Evolutionary conservation across 139 green algal species (phyloP).

Genomic region (Coccomyxa sp.): DNA sequence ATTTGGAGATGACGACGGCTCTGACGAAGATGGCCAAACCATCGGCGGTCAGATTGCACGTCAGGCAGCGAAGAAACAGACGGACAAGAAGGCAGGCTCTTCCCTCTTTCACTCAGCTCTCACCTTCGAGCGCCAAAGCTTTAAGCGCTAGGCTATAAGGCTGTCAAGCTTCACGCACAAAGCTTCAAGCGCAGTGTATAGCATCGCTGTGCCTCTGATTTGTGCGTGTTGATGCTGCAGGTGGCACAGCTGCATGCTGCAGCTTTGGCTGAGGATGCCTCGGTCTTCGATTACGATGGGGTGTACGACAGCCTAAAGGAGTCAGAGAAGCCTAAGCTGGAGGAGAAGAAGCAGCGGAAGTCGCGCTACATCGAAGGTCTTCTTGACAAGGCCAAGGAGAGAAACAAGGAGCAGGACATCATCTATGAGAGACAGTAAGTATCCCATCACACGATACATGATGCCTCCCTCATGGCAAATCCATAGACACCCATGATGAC

Average conservation of each 20-base stretch:
- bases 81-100: slow-evolving; percentile 33
- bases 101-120: neutral
- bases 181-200: neutral
- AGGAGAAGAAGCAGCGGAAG: slow-evolving; percentile 59
- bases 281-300: slow-evolving; percentile 91
- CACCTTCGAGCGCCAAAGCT: neutral
- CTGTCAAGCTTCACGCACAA: neutral
- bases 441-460: neutral
- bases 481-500: no score
- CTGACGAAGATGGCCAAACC: slow-evolving; percentile 50
- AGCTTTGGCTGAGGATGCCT: slow-evolving; percentile 83
- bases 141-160: neutral
- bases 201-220: neutral
- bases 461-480: neutral
- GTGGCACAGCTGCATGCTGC: slow-evolving; percentile 68
- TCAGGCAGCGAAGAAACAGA: slow-evolving; percentile 64
- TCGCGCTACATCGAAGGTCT: slow-evolving; percentile 75
- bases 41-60: slow-evolving; percentile 49
- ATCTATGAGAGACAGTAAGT: slow-evolving; percentile 59
- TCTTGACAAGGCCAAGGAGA: slow-evolving; percentile 75
- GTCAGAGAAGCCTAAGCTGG: slow-evolving; percentile 44
- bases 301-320: slow-evolving; percentile 84
- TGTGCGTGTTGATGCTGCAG: slow-evolving; percentile 27
- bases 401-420: slow-evolving; percentile 83
- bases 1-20: slow-evolving; percentile 16